Conservation (phyloP, 345 rosid genomes). For the Lenwebbia sp. region DNA sequence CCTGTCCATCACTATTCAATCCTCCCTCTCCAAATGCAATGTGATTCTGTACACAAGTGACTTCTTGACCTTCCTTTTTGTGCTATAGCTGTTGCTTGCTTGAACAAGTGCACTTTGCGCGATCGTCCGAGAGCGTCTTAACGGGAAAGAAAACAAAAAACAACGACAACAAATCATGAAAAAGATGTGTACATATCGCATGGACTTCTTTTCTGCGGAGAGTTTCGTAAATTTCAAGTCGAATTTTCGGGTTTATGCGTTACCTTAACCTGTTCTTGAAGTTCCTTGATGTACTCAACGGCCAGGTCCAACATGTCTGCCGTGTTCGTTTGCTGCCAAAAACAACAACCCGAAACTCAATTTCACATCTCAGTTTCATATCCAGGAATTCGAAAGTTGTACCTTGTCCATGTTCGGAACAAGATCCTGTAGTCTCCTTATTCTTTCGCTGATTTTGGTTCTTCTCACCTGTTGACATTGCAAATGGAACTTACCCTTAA, state of each 20-base stretch:
- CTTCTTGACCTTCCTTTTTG: neutral
- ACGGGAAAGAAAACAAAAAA: neutral
- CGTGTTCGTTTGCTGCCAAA: conserved; percentile 52
- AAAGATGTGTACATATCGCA: neutral
- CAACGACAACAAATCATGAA: neutral
- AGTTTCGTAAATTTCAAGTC: neutral
- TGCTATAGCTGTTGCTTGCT: conserved; percentile 6
- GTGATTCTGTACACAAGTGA: neutral
- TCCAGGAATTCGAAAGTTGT: neutral
- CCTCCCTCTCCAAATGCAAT: neutral
- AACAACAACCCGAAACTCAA: neutral
- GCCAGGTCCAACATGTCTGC: conserved; percentile 73
- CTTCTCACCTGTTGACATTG: conserved; percentile 37
- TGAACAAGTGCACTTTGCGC: conserved; percentile 38
- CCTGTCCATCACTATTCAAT: neutral
- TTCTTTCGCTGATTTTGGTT: conserved; percentile 56
- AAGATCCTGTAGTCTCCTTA: conserved; percentile 56
- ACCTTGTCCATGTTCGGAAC: conserved; percentile 71
- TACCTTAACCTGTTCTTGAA: conserved; percentile 62
- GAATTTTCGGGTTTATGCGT: neutral
- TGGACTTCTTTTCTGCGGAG: neutral
- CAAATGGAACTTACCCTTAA: neutral
- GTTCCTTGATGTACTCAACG: conserved; percentile 58
- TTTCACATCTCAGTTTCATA: neutral
- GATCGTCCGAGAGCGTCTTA: conserved; percentile 41